Evolutionary conservation across 257 asterid genomes (phyloP).

Genomic region (Anisodus acutangulus): DNA sequence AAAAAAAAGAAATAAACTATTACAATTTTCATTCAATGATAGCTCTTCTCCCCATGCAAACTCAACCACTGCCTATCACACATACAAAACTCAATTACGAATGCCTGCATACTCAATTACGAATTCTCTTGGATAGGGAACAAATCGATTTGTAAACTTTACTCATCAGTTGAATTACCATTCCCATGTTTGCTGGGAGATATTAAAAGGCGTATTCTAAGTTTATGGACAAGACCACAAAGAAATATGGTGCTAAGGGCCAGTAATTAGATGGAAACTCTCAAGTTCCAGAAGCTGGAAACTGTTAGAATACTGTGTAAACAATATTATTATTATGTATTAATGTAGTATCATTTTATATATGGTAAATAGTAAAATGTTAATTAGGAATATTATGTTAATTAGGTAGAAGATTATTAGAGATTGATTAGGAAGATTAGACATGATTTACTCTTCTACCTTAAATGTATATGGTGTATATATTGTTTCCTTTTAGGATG

Average conservation of each 20-base stretch:
- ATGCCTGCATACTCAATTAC: not conserved
- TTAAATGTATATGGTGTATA: too few relatives aligned
- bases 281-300: conserved; percentile 13
- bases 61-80: not conserved
- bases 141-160: conserved; percentile 5
- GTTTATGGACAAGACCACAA: not conserved
- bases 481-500: too few relatives aligned
- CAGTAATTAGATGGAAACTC: not conserved
- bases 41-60: not conserved
- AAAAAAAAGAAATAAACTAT: not conserved
- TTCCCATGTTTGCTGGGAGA: not conserved
- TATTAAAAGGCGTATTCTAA: not conserved
- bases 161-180: not conserved
- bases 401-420: too few relatives aligned
- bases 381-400: too few relatives aligned
- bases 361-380: too few relatives aligned
- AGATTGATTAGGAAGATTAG: too few relatives aligned
- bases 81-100: not conserved
- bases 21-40: not conserved
- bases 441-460: too few relatives aligned
- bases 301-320: too few relatives aligned
- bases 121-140: not conserved
- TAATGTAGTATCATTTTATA: too few relatives aligned
- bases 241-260: not conserved
- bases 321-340: too few relatives aligned